Evolutionary conservation across 2,329 filamentous ascomycete genomes (phyloP).

Genomic region (Ophiostoma sp.): DNA sequence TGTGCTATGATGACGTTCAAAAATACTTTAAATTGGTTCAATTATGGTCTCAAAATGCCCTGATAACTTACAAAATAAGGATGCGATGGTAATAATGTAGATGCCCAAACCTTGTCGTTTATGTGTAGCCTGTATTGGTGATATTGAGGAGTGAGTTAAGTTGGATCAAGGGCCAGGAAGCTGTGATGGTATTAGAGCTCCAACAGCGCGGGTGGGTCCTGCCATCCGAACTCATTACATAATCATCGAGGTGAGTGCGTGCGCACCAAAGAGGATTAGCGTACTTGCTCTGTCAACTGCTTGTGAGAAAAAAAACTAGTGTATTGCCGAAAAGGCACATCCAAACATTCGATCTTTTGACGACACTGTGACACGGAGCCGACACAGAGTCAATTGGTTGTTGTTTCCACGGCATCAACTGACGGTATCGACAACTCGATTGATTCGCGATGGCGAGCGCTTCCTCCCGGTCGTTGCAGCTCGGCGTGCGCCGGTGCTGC

Average conservation of each 20-base stretch:
- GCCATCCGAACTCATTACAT: background rate
- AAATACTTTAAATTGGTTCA: background rate
- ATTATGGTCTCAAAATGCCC: background rate
- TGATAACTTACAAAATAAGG: background rate
- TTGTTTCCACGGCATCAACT: background rate
- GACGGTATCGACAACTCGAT: background rate
- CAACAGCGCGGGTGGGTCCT: background rate
- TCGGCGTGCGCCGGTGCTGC: conserved; percentile 42
- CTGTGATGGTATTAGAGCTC: background rate
- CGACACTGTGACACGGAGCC: background rate
- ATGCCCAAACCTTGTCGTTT: background rate
- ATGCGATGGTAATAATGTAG: background rate
- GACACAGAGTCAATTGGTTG: background rate
- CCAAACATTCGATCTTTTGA: conserved; percentile 9
- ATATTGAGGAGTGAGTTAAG: background rate
- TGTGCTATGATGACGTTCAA: background rate
- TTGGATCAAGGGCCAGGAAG: background rate
- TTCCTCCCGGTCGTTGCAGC: conserved; percentile 44
- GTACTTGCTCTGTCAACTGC: background rate
- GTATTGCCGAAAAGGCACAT: conserved; percentile 10
- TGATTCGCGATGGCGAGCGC: conserved; percentile 37
- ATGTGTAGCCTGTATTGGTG: background rate
- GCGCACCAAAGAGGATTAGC: background rate
- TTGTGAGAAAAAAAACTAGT: conserved; percentile 15
- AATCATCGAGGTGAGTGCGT: background rate